These are phyloP conservation scores for Strobilomyces echinocephalus DNA, from an alignment of 768 basidiomycete species.

Conservation along the genomic window DNA sequence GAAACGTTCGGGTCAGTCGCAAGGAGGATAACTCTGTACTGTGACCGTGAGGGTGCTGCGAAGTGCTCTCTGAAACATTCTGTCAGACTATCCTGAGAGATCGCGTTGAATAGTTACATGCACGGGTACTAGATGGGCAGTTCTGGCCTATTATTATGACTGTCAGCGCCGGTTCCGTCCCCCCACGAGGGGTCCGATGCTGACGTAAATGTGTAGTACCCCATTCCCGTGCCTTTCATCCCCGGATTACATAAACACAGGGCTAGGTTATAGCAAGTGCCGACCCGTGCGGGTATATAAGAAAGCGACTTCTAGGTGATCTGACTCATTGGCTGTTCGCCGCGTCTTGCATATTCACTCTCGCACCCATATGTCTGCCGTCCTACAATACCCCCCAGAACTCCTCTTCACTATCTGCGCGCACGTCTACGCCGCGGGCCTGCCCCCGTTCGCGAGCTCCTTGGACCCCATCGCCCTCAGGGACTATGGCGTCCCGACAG, in stretches of 20 bases:
- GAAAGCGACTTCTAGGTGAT: not conserved
- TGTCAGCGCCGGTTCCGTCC: conserved; percentile 9
- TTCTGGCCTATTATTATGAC: too few relatives aligned
- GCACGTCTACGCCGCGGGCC: conserved; percentile 59
- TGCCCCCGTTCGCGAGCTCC: conserved; percentile 50
- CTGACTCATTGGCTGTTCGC: not conserved
- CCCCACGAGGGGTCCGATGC: not conserved
- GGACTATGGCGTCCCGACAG: conserved; percentile 46
- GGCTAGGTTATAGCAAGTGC: conserved; percentile 1
- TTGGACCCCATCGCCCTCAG: conserved; percentile 64
- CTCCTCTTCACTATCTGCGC: conserved; percentile 70
- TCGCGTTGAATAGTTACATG: not conserved
- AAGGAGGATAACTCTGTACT: not conserved
- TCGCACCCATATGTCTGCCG: conserved; percentile 16
- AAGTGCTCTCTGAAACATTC: not conserved
- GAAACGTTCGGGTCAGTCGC: not conserved
- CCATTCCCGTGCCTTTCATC: conserved; percentile 11
- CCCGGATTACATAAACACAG: conserved; percentile 21
- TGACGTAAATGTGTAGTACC: conserved; percentile 6
- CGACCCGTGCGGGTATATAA: conserved; percentile 10
- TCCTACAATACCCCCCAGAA: conserved; percentile 61
- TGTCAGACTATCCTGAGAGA: not conserved
- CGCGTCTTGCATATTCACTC: too few relatives aligned
- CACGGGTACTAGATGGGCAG: too few relatives aligned
- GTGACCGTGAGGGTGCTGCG: not conserved